Evolutionary conservation across 768 basidiomycete genomes (phyloP), one percentile per base, ranked within the genome.

Genomic region (Cubamyces lactineus): DNA sequence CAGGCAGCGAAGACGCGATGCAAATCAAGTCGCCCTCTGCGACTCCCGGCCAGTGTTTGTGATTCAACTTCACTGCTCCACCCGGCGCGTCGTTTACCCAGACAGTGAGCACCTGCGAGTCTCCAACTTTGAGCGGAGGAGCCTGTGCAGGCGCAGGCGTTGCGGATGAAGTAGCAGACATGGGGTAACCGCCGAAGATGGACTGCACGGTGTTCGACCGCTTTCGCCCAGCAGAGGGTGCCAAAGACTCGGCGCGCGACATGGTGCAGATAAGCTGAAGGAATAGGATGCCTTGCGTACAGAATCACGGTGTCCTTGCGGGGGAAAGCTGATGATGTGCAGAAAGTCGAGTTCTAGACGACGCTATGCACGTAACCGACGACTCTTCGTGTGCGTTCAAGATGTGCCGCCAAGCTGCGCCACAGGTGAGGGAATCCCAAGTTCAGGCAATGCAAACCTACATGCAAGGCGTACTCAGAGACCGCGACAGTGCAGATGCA

Each of bases 161-260:
- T 5, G 42, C 30, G 9, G 57, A 45, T 3, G 41, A 34, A 11
- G 55, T 38, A 13, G 54, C 46, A 21, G 67, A 54, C 19, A 50
- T 34, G 2, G 79, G 78, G 5, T 78, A 73, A 38, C 80, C 75
- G 61, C 84, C 80, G 62, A 84, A 79, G 61, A 83, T 76, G 3
- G 90, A 92, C 57, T 89, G 88, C 0, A 84, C 81, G 1, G 91
- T 92, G 71, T 90, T 91, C 39, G 91, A 91, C 49, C 90, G 82
- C 64, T 86, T 83, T 43, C 88, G 82, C 43, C 62, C 66, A 66
- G 78, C 83, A 59, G 80, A 79, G 12, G 80, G 71, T 13, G 81
- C 78, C 66, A 85, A 86, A n/a, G 88, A 84, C 72, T 87, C 86
- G 54, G 85, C 81, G 69, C 88, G 82, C 38, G 84, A 84, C 61